Evolutionary conservation across 2,329 filamentous ascomycete genomes (phyloP).

Genomic region (Ophiosphaerella herpotricha): DNA sequence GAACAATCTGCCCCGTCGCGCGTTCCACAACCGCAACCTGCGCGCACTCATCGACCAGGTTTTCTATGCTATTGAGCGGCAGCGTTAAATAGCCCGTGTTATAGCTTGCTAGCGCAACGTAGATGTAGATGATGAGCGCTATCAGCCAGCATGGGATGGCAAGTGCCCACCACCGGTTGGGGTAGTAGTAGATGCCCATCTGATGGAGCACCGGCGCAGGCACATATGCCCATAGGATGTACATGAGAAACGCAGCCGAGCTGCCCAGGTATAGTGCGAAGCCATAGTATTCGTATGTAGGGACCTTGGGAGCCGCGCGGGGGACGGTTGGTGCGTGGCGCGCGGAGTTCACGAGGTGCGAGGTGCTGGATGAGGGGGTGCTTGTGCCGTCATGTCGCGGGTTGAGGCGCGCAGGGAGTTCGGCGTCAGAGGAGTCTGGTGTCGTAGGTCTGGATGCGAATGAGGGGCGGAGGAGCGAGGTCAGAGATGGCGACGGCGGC

Average conservation of each 20-base stretch:
- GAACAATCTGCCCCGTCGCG: slow-evolving; percentile 62
- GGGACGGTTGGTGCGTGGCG: slow-evolving; percentile 69
- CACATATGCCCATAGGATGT: slow-evolving; percentile 83
- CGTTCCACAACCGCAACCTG: slow-evolving; percentile 80
- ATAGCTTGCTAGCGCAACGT: slow-evolving; percentile 86
- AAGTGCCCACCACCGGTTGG: slow-evolving; percentile 96
- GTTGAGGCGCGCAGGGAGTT: slow-evolving; percentile 50
- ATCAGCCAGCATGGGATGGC: slow-evolving; percentile 90
- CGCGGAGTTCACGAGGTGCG: slow-evolving; percentile 64
- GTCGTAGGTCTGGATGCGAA: slow-evolving; percentile 84
- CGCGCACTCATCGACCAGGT: slow-evolving; percentile 87
- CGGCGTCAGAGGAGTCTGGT: slow-evolving; percentile 87
- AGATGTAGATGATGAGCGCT: slow-evolving; percentile 87
- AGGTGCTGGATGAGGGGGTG: slow-evolving; percentile 51
- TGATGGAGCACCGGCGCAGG: slow-evolving; percentile 90
- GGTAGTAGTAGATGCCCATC: slow-evolving; percentile 94
- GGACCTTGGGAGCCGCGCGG: slow-evolving; percentile 86
- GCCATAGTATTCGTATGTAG: slow-evolving; percentile 99
- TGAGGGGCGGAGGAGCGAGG: slow-evolving; percentile 78
- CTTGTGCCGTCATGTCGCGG: too few relatives aligned
- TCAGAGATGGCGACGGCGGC: slow-evolving; percentile 89
- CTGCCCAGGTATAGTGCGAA: slow-evolving; percentile 95
- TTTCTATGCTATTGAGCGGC: slow-evolving; percentile 78
- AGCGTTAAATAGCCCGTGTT: slow-evolving; percentile 89
- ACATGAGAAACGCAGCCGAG: slow-evolving; percentile 75